Evolutionary conservation across 2,329 filamentous ascomycete genomes (phyloP), one percentile per base, ranked within the genome.

Genomic region (Aspergillus quadricinctus): DNA sequence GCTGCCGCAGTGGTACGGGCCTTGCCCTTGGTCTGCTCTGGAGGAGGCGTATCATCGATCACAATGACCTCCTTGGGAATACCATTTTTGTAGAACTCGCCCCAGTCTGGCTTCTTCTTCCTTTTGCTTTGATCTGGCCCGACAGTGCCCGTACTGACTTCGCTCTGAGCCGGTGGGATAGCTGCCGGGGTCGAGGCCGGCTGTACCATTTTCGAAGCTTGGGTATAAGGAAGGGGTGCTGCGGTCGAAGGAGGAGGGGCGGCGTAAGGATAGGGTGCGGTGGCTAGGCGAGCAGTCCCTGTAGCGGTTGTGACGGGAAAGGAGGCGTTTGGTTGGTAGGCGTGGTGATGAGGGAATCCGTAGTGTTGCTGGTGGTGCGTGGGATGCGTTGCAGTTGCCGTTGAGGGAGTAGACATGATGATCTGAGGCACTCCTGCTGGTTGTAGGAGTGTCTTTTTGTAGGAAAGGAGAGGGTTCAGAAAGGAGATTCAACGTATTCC

Each of bases 1-100:
- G 66, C 64, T 57, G 66, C 56, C 54, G 58, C 59, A 37, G 61
- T 59, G 57, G 58, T 60, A 45, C 61, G 60, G 27, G 69, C 54
- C 35, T 60, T 55, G 49, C 57, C 58, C 48, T 68, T 65, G 50
- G 66, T 55, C 17, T 65, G 57, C 43, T 74, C 70, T 31, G 80
- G 80, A 10, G 76, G 74, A 52, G 88, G 88, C 4, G 84, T 86
- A 71, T 92, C 88, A 60, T 76, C 74, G 43, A 94, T 94, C 66
- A 93, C 86, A 68, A 94, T 93, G 69, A 94, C 86, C 77, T 94
- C 90, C 70, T 90, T 88, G 25, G 90, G 90, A 27, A 92, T 77
- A 3, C 90, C 90, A 72, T 93, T 92, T 70, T 88, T 88, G 73
- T 92, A 93, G 69, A 92, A 94, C 61, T 82, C 84, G 56, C 83